These are phyloP conservation scores for Cyclanthera cordifolia DNA, from an alignment of 306 rosid genomes.

Conservation along the genomic window DNA sequence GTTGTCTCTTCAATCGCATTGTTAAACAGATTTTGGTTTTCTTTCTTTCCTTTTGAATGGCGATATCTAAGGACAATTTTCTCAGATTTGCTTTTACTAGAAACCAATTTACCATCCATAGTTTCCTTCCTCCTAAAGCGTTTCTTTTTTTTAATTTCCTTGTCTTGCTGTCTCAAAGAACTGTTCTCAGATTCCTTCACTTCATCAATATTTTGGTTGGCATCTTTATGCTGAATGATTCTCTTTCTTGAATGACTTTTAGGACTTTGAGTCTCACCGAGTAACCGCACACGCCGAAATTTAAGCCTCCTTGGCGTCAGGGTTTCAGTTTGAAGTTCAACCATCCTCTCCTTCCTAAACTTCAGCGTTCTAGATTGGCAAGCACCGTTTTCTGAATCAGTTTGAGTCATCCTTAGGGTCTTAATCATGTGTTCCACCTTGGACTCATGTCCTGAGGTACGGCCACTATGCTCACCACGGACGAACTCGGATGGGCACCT, in stretches of 20 bases:
- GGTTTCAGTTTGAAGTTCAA: conserved; percentile 48
- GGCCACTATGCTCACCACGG: conserved; percentile 23
- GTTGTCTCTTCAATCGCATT: conserved; percentile 28
- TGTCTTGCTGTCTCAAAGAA: conserved; percentile 19
- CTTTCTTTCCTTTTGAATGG: conserved; percentile 38
- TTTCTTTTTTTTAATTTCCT: conserved; percentile 31
- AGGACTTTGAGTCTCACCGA: conserved; percentile 25
- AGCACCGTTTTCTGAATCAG: conserved; percentile 25
- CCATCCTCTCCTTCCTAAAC: conserved; percentile 52
- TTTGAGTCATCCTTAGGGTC: conserved; percentile 22
- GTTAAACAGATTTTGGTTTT: conserved; percentile 41
- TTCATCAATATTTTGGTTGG: conserved; percentile 21
- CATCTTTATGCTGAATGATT: conserved; percentile 21
- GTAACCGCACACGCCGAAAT: conserved; percentile 39
- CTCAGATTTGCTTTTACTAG: conserved; percentile 28
- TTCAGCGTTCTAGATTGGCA: conserved; percentile 30
- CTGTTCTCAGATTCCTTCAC: conserved; percentile 24
- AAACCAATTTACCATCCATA: conserved; percentile 22
- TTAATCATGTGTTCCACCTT: conserved; percentile 30
- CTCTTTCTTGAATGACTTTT: conserved; percentile 19
- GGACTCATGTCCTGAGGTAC: conserved; percentile 13
- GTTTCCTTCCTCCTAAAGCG: conserved; percentile 25
- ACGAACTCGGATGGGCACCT: conserved; percentile 16
- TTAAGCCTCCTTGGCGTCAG: conserved; percentile 50
- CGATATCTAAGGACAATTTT: conserved; percentile 60